Evolutionary conservation across 371 early-diverging fungal genomes (phyloP), one percentile per base, ranked within the genome.

Genomic region (Mucor sp.): DNA sequence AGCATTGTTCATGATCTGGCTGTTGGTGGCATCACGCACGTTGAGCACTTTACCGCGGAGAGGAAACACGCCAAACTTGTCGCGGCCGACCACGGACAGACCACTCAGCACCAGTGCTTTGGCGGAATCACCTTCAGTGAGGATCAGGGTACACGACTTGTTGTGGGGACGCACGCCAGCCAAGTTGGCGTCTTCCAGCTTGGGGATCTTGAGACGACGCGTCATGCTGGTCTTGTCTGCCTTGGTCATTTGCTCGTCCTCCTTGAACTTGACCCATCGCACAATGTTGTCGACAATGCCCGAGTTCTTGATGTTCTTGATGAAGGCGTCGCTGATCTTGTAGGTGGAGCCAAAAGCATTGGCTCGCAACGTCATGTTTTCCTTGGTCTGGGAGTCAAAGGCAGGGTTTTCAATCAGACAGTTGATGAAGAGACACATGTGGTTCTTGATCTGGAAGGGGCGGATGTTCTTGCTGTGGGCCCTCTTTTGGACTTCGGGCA

Each of bases 91-190:
- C 4, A 98, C 94, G 14, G 91, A 86, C 21, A 99, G 80, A 23
- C 99, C 99, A 39, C 93, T 79, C 44, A 99, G 89, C 3, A 97
- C 99, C 28, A 99, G 81, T 0, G 98, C 79, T 78, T 99, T 99
- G 74, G 99, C 99, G 15, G 99, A 99, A 72, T 99, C 99, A 82
- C 99, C 99, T 85, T 99, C 99, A 0, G 99, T 99, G 50, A 99
- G 82, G 65, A 99, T 99, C 62, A 99, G 81, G 0, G 99, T 99
- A 80, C 99, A 99, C 7, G 97, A 68, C 37, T 85, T 72, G 33
- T 93, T 91, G 21, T 90, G 76, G 2, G 76, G 76, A 32, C 80
- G 75, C 0, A 94, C 89, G 28, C 99, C 99, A 11, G 99, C 99
- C 63, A 87, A 82, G 68, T 98, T 99, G 44, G 99, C 99, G 80